Conservation (phyloP, 2,329 filamentous ascomycete species). For the Thermoascus crustaceus region DNA sequence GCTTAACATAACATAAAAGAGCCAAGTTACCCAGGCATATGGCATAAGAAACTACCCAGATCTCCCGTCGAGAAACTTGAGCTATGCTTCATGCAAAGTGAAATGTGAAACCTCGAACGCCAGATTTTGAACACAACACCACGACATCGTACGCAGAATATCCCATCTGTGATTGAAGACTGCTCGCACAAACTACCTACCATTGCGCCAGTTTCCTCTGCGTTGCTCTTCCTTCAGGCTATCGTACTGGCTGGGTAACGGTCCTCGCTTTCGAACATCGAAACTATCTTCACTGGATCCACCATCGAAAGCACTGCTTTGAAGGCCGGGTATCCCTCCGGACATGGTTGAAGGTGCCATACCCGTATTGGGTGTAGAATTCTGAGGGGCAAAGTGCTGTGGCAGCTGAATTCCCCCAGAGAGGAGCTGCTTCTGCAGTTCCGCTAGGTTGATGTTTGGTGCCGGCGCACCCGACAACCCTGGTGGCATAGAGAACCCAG, state of each 20-base stretch:
- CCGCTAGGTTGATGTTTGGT: constrained; percentile 30
- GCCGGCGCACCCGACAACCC: constrained; percentile 43
- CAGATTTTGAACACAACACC: constrained; percentile 2
- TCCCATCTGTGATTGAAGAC: background rate
- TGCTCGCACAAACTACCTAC: constrained; percentile 19
- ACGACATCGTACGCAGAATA: background rate
- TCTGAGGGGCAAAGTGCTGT: constrained; percentile 28
- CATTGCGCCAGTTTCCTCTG: constrained; percentile 42
- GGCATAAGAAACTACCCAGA: background rate
- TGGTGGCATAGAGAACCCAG: constrained; percentile 32
- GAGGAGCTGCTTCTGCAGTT: constrained; percentile 31
- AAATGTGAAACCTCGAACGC: constrained; percentile 2
- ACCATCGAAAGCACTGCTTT: constrained; percentile 30
- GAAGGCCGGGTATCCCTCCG: constrained; percentile 26
- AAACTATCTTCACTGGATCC: constrained; percentile 21
- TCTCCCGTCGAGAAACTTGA: constrained; percentile 1
- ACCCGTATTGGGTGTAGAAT: constrained; percentile 22
- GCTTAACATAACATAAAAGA: too few species aligned
- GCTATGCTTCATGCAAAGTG: constrained; percentile 4
- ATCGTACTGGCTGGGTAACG: constrained; percentile 75
- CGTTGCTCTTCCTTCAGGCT: constrained; percentile 71
- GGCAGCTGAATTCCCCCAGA: constrained; percentile 29
- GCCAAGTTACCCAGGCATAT: background rate
- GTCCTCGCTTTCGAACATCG: constrained; percentile 52
- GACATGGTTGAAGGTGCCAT: background rate